Evolutionary conservation across 2,329 filamentous ascomycete genomes (phyloP).

Genomic region (Aspergillus hiratsukae): DNA sequence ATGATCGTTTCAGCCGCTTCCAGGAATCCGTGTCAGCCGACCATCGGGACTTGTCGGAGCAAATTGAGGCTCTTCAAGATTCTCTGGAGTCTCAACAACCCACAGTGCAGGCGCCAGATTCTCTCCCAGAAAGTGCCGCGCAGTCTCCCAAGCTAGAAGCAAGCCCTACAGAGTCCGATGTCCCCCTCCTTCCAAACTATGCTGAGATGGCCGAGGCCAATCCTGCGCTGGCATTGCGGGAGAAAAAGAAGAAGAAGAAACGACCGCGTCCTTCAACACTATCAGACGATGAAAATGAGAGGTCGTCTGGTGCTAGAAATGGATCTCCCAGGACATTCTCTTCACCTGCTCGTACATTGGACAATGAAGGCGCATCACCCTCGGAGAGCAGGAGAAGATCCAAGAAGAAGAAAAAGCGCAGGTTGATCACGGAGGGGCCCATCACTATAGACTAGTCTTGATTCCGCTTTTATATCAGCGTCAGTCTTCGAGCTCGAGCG

Average conservation of each 20-base stretch:
- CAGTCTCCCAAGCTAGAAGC: background rate
- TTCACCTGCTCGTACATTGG: background rate
- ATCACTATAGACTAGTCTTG: slow-evolving; percentile 6
- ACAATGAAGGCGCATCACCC: background rate
- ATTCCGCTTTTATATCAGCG: background rate
- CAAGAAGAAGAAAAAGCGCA: slow-evolving; percentile 17
- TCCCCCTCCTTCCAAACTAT: background rate
- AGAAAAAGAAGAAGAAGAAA: slow-evolving; percentile 12
- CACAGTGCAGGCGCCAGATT: background rate
- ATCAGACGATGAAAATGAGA: slow-evolving; percentile 9
- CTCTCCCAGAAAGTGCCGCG: background rate
- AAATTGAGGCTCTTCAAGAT: slow-evolving; percentile 1
- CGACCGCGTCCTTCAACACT: slow-evolving; percentile 3
- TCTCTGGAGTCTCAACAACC: background rate
- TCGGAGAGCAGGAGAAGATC: slow-evolving; percentile 10
- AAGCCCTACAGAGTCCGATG: background rate
- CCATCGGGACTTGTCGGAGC: slow-evolving; percentile 3
- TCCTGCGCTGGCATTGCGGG: slow-evolving; percentile 5
- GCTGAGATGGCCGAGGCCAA: slow-evolving; percentile 2
- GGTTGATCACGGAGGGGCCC: background rate
- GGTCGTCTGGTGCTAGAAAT: background rate
- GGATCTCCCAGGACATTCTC: slow-evolving; percentile 6
- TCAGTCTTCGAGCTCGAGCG: background rate
- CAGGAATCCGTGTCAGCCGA: background rate
- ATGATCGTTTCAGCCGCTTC: slow-evolving; percentile 6